Conservation (phyloP, 371 early-diverging fungal genomes). For the Rhizopus sp. region DNA sequence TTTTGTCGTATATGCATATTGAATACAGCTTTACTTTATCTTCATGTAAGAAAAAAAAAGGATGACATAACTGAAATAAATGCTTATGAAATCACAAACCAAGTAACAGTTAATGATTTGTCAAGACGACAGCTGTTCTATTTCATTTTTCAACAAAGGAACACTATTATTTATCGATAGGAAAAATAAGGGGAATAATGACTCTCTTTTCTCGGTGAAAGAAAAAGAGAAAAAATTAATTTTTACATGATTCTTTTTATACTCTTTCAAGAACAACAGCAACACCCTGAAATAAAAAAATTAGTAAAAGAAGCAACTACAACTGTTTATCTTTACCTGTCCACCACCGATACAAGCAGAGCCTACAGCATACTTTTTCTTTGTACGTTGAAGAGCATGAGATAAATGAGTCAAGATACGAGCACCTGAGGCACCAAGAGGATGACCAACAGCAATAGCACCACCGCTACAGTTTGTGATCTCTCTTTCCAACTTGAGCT, state of each 20-base stretch:
- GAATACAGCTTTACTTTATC: too few species aligned
- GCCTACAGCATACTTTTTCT: constrained; percentile 87
- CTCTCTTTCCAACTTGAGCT: constrained; percentile 76
- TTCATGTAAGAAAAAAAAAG: too few species aligned
- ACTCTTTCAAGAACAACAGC: constrained; percentile 57
- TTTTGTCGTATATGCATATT: too few species aligned
- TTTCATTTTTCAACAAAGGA: too few species aligned
- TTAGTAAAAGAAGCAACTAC: constrained; percentile 19
- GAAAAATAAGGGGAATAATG: too few species aligned
- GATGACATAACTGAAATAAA: too few species aligned
- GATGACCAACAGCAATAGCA: constrained; percentile 97
- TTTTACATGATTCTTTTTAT: constrained; percentile 14
- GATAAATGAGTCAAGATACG: constrained; percentile 90
- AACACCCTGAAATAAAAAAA: constrained; percentile 35
- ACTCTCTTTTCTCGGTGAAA: too few species aligned
- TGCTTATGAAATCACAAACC: too few species aligned
- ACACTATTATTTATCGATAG: too few species aligned
- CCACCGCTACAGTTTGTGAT: constrained; percentile 93
- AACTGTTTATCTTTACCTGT: constrained; percentile 62
- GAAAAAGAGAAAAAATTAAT: too few species aligned
- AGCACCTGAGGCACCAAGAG: constrained; percentile 95
- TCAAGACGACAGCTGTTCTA: too few species aligned
- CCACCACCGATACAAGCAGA: constrained; percentile 94
- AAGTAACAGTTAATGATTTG: too few species aligned
- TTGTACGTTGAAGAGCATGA: constrained; percentile 80